Evolutionary conservation across 1,139 yeast species (phyloP).

Genomic region (Blastobotrys elegans): DNA sequence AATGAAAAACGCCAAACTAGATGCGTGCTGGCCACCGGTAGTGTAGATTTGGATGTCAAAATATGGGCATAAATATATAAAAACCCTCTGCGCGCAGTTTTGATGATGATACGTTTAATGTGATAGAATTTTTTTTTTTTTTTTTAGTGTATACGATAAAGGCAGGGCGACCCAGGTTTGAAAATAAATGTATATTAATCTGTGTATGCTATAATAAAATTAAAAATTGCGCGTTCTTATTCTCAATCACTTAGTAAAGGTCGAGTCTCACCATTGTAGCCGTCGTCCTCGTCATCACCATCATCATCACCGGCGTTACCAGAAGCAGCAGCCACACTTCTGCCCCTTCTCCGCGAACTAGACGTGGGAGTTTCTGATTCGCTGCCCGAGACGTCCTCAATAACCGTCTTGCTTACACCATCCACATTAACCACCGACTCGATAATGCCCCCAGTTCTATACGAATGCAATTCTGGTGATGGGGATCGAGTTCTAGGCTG

Average conservation of each 20-base stretch:
- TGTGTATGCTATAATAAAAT: no score
- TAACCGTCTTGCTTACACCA: conserved; percentile 84
- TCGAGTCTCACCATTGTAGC: conserved; percentile 6
- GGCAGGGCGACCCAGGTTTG: no score
- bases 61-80: conserved; percentile 66
- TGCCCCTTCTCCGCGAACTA: not conserved
- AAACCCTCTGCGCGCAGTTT: no score
- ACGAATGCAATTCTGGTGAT: conserved; percentile 27
- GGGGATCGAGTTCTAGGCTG: conserved; percentile 7
- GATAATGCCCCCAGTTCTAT: conserved; percentile 61
- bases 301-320: not conserved
- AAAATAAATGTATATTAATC: no score
- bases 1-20: conserved; percentile 18
- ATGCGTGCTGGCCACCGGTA: conserved; percentile 66
- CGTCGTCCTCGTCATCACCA: not conserved
- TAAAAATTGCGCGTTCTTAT: no score
- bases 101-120: no score
- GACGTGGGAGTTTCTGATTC: not conserved
- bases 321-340: not conserved
- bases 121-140: not conserved
- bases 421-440: conserved; percentile 81
- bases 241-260: conserved; percentile 4
- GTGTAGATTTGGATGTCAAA: conserved; percentile 76
- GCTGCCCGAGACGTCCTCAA: conserved; percentile 43
- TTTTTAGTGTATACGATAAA: no score